Percentiles rank a stretch among this genome's conserved stretches.
Evolutionary conservation across 805 yeast species (phyloP).

Genomic region (Metschnikowia koreensis): DNA sequence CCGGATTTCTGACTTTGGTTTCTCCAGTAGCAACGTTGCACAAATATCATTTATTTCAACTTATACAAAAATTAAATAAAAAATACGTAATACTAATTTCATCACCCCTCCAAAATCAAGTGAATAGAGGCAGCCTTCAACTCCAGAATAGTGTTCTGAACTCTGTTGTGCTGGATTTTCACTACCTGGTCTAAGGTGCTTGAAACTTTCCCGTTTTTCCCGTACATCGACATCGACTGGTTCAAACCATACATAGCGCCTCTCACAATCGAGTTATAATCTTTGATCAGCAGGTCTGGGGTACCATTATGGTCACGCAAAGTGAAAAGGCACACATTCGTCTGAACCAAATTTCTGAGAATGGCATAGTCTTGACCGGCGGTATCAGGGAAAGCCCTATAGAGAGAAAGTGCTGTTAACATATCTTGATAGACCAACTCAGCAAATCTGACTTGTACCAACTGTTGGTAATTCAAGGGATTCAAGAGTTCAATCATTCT

Average conservation of each 20-base stretch:
- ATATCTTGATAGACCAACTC: neutral
- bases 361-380: conserved; percentile 21
- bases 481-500: neutral
- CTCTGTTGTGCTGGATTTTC: neutral
- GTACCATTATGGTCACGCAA: neutral
- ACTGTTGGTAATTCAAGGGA: neutral
- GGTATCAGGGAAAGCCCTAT: neutral
- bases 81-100: too few species aligned
- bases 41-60: too few species aligned
- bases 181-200: neutral
- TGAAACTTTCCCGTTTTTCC: neutral
- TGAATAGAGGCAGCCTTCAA: neutral
- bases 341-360: neutral
- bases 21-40: too few species aligned
- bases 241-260: neutral
- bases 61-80: too few species aligned
- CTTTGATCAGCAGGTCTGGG: neutral
- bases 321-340: neutral
- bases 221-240: neutral
- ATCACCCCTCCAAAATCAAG: too few species aligned
- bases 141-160: neutral
- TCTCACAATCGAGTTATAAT: too few species aligned
- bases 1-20: too few species aligned
- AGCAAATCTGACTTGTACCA: neutral
- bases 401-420: neutral